Evolutionary conservation across 1,139 yeast species (phyloP).

Genomic region (Lodderomyces metapsilosis): DNA sequence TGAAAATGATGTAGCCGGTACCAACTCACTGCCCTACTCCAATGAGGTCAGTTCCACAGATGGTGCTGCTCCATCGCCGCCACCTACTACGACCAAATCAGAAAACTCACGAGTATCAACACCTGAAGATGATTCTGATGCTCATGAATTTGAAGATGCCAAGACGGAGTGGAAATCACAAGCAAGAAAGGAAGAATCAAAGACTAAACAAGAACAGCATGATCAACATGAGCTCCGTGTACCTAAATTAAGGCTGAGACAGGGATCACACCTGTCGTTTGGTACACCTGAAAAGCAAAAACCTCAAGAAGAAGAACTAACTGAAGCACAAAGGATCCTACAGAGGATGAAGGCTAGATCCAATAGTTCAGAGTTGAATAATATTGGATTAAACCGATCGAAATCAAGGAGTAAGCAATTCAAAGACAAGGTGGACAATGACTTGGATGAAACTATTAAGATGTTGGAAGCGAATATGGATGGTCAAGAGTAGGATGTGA

Average conservation of each 20-base stretch:
- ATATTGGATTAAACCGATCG: conserved; percentile 16
- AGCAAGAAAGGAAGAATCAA: neutral
- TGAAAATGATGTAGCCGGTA: neutral
- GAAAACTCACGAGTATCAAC: neutral
- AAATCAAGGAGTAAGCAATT: conserved; percentile 29
- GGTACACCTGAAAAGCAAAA: neutral
- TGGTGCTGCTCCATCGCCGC: neutral
- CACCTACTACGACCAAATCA: neutral
- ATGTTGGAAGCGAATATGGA: conserved; percentile 42
- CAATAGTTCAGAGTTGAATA: neutral
- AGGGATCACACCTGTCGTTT: neutral
- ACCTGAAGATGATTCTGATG: conserved; percentile 13
- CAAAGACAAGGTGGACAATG: conserved; percentile 30
- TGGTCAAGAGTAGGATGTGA: too few species aligned
- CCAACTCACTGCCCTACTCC: neutral
- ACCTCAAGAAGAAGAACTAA: neutral
- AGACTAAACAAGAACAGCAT: neutral
- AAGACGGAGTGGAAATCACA: conserved; percentile 5
- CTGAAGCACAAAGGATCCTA: neutral
- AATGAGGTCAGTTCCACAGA: neutral
- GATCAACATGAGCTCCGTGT: neutral
- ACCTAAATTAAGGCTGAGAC: neutral
- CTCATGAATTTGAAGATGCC: conserved; percentile 18
- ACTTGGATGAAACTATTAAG: conserved; percentile 37
- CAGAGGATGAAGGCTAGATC: neutral